Percentiles rank a stretch among this genome's conserved stretches.
Evolutionary conservation across 805 yeast genomes (phyloP).

Genomic region (Saturnispora galanensis): DNA sequence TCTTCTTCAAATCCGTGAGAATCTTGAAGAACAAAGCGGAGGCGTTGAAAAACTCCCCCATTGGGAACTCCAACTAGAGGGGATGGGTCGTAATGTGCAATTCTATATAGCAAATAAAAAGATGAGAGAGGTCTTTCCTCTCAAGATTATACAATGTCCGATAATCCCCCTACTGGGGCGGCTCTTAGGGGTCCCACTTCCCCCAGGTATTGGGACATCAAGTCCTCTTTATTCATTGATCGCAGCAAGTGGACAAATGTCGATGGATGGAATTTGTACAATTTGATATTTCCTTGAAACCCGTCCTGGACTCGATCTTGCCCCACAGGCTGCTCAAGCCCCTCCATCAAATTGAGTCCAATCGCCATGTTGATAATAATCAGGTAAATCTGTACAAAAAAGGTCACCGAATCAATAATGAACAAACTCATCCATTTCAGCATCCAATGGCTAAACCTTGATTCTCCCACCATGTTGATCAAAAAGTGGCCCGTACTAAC

Average conservation of each 20-base stretch:
- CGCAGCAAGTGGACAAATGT: conserved; percentile 19
- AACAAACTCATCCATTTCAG: conserved; percentile 19
- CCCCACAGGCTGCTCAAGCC: conserved; percentile 8
- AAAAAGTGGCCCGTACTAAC: conserved; percentile 30
- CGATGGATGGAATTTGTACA: conserved; percentile 29
- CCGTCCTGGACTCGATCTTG: conserved; percentile 29
- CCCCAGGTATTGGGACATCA: conserved; percentile 4
- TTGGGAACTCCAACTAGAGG: conserved; percentile 31
- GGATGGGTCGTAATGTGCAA: background rate
- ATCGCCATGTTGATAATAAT: conserved; percentile 25
- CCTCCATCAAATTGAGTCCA: conserved; percentile 22
- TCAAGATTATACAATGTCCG: background rate
- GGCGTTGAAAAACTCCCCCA: conserved; percentile 69
- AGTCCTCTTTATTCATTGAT: conserved; percentile 13
- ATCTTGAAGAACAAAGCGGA: conserved; percentile 79
- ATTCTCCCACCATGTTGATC: conserved; percentile 40
- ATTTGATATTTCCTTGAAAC: conserved; percentile 32
- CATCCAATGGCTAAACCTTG: conserved; percentile 20
- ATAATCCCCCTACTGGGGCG: background rate
- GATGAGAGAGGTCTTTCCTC: too few relatives aligned
- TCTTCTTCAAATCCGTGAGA: conserved; percentile 82
- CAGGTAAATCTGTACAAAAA: conserved; percentile 23
- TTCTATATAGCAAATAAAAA: conserved; percentile 2
- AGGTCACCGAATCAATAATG: conserved; percentile 24
- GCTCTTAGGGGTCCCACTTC: conserved; percentile 1